Evolutionary conservation across 2,329 filamentous ascomycete genomes (phyloP).

Genomic region (Lecanicillium sp.): DNA sequence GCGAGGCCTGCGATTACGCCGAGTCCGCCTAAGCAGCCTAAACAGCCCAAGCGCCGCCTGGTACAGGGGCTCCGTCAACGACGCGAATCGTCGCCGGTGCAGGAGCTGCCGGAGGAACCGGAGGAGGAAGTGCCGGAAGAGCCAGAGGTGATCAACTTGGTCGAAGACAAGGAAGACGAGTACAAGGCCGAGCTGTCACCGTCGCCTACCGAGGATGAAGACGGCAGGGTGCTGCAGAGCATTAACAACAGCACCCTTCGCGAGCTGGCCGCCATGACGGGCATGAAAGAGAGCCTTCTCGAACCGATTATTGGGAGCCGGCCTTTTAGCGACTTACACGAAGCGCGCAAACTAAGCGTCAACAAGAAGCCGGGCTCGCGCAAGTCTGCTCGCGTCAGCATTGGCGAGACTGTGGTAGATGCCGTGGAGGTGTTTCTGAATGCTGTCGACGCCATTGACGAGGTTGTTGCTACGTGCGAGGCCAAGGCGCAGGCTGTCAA

Average conservation of each 20-base stretch:
- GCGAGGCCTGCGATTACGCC: constrained; percentile 14
- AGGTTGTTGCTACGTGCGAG: constrained; percentile 71
- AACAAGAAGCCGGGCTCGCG: constrained; percentile 38
- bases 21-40: constrained; percentile 21
- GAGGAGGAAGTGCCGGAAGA: neutral
- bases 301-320: constrained; percentile 63
- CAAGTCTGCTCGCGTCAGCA: constrained; percentile 36
- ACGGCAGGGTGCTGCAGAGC: constrained; percentile 58
- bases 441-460: constrained; percentile 76
- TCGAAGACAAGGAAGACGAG: constrained; percentile 34
- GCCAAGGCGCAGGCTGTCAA: constrained; percentile 54
- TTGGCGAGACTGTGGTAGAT: constrained; percentile 46
- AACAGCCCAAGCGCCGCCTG: constrained; percentile 24
- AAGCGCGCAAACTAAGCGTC: constrained; percentile 57
- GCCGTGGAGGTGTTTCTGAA: constrained; percentile 63
- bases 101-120: constrained; percentile 3
- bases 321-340: constrained; percentile 62
- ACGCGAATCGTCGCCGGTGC: constrained; percentile 15
- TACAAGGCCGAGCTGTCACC: constrained; percentile 28
- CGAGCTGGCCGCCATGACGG: constrained; percentile 76
- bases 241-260: constrained; percentile 72
- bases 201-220: constrained; percentile 20
- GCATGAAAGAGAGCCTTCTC: constrained; percentile 62
- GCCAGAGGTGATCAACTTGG: constrained; percentile 21
- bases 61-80: constrained; percentile 27